Base-by-base conservation (phyloP, 768 basidiomycete genomes). In the Russula sp. region DNA sequence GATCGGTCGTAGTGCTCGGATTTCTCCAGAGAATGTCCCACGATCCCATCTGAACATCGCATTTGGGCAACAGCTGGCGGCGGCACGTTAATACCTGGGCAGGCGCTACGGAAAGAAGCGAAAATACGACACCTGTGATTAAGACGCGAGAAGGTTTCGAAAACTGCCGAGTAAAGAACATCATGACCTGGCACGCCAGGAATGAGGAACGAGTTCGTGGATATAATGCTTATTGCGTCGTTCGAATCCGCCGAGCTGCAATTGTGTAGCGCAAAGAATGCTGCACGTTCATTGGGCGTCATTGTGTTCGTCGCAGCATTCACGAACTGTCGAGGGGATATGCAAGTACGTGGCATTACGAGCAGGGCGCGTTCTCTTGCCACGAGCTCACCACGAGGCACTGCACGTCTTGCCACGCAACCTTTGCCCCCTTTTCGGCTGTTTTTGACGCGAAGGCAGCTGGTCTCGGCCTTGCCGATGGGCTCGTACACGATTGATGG, bases 361-460 rank as follows among this genome's bases (percentile, higher is more conserved):
- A 79, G 65, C 36, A 79, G 69, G 0, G 78, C 76, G 3, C 78
- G 74, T 56, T 80, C 78, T n/a, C 63, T 67, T 5, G 76, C 65
- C 54, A 79, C 73, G 20, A 75, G 63, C 13, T 78, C 75, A 54
- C 74, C 75, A 5, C 58, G 42, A 13, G 69, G 63, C 55, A 79
- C 68, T 11, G 70, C 59, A 24, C 65, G 65, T 2, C 69, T 72
- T 13, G 76, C 75, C 65, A 77, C 73, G 28, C 76, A 67, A 7
- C 76, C 78, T 13, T 63, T 36, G 0, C 78, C 78, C 44, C 69
- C 69, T 36, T 49, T 51, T 13, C 55, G 57, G 34, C 60, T 18
- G 34, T 61, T 53, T 28, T 14, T 20, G 52, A 64, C 34, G 22
- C 52, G 50, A 26, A 63, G 50, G 50, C 40, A 63, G 5, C 38